Conservation (phyloP, 495 filamentous ascomycete genomes). For the Polyplosphaeria fusca region DNA sequence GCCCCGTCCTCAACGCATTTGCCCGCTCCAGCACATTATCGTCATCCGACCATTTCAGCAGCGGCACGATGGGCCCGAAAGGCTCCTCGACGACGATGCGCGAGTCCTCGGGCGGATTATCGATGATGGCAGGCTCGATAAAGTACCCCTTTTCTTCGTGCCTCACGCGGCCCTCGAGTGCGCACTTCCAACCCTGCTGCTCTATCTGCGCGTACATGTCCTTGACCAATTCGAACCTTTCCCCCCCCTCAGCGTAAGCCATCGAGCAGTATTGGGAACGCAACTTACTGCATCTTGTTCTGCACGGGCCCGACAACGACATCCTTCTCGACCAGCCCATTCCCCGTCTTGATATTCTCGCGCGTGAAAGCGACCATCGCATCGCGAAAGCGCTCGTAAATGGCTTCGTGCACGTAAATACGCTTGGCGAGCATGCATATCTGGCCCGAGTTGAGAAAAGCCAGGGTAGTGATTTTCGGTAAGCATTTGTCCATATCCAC, state of each 20-base stretch:
- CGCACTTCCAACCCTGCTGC: conserved; percentile 43
- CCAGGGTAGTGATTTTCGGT: conserved; percentile 52
- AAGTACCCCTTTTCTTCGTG: conserved; percentile 48
- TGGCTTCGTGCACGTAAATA: conserved; percentile 65
- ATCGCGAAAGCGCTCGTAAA: conserved; percentile 61
- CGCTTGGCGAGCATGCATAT: conserved; percentile 62
- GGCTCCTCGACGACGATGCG: conserved; percentile 50
- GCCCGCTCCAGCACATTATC: conserved; percentile 51
- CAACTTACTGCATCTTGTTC: conserved; percentile 50
- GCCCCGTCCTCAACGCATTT: conserved; percentile 48
- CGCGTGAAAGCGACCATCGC: conserved; percentile 55
- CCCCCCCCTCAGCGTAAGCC: too few relatives aligned
- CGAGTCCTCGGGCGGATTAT: conserved; percentile 55
- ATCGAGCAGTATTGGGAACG: neutral
- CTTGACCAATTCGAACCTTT: conserved; percentile 43
- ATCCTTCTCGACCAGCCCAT: conserved; percentile 31
- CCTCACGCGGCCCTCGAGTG: conserved; percentile 44
- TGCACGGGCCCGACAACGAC: conserved; percentile 49
- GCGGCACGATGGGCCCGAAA: conserved; percentile 51
- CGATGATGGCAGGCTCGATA: conserved; percentile 56
- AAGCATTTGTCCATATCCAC: conserved; percentile 62
- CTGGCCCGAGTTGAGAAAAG: conserved; percentile 62
- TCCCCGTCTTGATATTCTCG: conserved; percentile 46
- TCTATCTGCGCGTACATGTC: conserved; percentile 46
- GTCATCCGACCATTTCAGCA: conserved; percentile 49